Conservation (phyloP, 148 eudicot genomes). For the Diospyros kaki region DNA sequence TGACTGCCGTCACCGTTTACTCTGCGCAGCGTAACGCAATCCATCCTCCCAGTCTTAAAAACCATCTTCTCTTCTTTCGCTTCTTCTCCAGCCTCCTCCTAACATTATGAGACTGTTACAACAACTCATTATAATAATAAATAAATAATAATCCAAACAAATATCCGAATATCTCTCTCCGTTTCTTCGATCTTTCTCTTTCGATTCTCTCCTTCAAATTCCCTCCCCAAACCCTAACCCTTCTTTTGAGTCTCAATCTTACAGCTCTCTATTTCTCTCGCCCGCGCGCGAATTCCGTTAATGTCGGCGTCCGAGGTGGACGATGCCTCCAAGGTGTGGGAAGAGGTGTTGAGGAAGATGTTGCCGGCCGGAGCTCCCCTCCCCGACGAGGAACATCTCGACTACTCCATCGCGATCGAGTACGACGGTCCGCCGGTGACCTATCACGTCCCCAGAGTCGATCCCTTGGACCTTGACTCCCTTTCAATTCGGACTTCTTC, state of each 20-base stretch:
- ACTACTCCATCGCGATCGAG: constrained; percentile 35
- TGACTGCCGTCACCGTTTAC: background rate
- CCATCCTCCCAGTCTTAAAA: no score
- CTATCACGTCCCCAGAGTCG: constrained; percentile 9
- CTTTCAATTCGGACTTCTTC: constrained; percentile 11
- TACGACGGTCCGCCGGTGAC: constrained; percentile 23
- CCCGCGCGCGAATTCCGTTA: background rate
- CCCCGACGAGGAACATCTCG: constrained; percentile 35
- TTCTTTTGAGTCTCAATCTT: background rate
- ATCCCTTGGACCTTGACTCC: constrained; percentile 12
- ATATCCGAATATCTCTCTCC: no score
- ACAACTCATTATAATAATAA: no score
- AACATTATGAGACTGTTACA: no score
- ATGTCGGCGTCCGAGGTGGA: constrained; percentile 10
- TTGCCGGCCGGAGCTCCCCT: constrained; percentile 35
- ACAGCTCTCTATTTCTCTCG: background rate
- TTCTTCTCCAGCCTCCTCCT: no score
- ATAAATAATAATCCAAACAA: no score
- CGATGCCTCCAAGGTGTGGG: constrained; percentile 16
- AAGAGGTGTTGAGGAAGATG: constrained; percentile 27
- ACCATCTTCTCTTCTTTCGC: background rate
- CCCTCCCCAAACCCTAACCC: background rate
- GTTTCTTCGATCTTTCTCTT: background rate
- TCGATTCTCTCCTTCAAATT: background rate
- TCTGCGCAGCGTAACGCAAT: background rate